phyloP scores from a whole-genome alignment of 257 asterid genomes.

The Paulownia fortunei region DNA sequence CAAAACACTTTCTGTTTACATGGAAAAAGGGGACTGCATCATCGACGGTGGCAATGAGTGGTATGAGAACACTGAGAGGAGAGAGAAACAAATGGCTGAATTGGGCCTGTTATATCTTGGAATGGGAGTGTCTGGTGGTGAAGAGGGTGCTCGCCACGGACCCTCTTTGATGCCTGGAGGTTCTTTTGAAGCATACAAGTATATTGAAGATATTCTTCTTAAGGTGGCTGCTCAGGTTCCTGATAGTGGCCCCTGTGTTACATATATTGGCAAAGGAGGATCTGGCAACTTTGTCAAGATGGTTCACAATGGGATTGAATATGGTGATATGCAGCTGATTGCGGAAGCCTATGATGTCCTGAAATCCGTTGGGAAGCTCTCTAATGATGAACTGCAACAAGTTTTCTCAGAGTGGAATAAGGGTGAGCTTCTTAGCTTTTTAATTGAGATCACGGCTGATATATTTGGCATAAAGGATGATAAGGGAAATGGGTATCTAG shows the following conservation, averaged over 20 bases:
- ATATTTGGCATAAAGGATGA: constrained; percentile 75
- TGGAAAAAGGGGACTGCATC: constrained; percentile 83
- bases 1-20: constrained; percentile 58
- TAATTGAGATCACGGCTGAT: constrained; percentile 75
- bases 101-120: constrained; percentile 67
- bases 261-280: constrained; percentile 71
- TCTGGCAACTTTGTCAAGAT: constrained; percentile 80
- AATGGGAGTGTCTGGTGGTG: constrained; percentile 88
- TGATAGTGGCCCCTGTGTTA: constrained; percentile 79
- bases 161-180: constrained; percentile 87
- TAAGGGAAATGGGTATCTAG: constrained; percentile 61
- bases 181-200: constrained; percentile 63
- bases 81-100: constrained; percentile 61
- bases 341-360: constrained; percentile 77
- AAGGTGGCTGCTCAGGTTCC: constrained; percentile 81
- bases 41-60: constrained; percentile 80
- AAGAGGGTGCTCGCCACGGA: constrained; percentile 79
- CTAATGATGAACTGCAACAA: constrained; percentile 64
- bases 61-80: constrained; percentile 83
- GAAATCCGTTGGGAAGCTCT: constrained; percentile 70
- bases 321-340: constrained; percentile 83
- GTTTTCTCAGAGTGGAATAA: constrained; percentile 74
- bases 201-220: constrained; percentile 68
- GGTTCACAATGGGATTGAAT: constrained; percentile 79
- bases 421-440: constrained; percentile 75